phyloP scores from a whole-genome alignment of 805 yeast genomes.

The Monosporozyma aquatica region DNA sequence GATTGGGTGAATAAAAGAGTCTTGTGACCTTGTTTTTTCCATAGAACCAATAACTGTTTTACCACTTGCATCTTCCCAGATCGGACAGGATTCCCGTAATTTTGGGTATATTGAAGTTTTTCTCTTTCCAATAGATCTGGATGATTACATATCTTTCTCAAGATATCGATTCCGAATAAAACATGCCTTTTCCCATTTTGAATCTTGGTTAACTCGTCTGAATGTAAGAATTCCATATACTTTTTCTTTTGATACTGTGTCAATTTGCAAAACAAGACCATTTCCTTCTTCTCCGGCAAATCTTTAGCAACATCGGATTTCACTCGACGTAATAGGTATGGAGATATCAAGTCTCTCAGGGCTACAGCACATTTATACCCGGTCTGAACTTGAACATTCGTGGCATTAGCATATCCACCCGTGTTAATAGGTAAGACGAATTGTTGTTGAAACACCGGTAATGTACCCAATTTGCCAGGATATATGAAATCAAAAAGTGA shows the following conservation, averaged over 20 bases:
- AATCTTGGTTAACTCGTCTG: conserved; percentile 67
- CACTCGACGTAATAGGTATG: conserved; percentile 77
- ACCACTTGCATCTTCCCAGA: conserved; percentile 92
- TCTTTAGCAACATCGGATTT: conserved; percentile 94
- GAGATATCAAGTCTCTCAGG: conserved; percentile 77
- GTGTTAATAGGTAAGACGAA: conserved; percentile 86
- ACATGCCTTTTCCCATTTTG: conserved; percentile 71
- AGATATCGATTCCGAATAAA: conserved; percentile 78
- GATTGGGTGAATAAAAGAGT: conserved; percentile 87
- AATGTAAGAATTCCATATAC: conserved; percentile 64
- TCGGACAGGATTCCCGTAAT: conserved; percentile 48
- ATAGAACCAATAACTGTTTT: conserved; percentile 58
- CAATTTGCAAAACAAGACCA: conserved; percentile 84
- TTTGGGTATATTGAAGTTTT: conserved; percentile 21
- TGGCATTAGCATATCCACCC: conserved; percentile 98
- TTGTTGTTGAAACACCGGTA: conserved; percentile 89
- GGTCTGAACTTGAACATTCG: conserved; percentile 90
- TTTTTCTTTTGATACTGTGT: conserved; percentile 67
- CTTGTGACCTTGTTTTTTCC: conserved; percentile 72
- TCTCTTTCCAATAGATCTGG: conserved; percentile 67
- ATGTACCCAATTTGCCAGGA: conserved; percentile 89
- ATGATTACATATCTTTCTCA: conserved; percentile 91
- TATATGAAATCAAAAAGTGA: conserved; percentile 88
- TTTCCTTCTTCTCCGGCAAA: conserved; percentile 84
- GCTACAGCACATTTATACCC: conserved; percentile 95